Evolutionary conservation across 495 filamentous ascomycete species (phyloP), one percentile per base, ranked within the genome.

Genomic region (Talaromyces ruber): DNA sequence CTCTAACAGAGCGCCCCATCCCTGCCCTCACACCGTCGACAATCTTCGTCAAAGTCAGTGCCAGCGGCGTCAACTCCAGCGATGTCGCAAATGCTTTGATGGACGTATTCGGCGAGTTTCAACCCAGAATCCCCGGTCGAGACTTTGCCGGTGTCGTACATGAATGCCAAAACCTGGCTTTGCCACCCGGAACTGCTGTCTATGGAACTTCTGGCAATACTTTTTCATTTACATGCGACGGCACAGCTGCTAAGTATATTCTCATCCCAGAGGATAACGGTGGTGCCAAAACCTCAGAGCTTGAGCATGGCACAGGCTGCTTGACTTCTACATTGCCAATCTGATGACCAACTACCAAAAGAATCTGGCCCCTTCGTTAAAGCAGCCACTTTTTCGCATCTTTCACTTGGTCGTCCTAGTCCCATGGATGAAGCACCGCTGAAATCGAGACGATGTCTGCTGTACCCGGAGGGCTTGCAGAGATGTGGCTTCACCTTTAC

Each of bases 351-450:
- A 59, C 56, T 26, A 59, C 56, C 56, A 59, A 59, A n/a, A 11
- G 16, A 7, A 25, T 30, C 21, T 57, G 54, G 54, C n/a, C 25
- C 54, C 18, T 43, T 37, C 11, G 56, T 39, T 12, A 59, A 43
- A 6, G 22, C 29, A 25, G 11, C 29, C 32, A 39, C 29, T 37
- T 39, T 59, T 64, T 63, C 2, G 43, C 65, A 16, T 59, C 63
- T 24, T 61, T 45, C 2, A 69, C 59, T 60, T 78, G 75, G 2
- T 63, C 65, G 3, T 68, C 65, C 63, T 65, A 70, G 24, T 64
- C 64, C 66, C 72, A 78, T 7, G 71, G 62, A 64, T 78, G 75
- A n/a, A 78, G 60, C 24, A 78, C 64, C 4, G 62, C 54, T 1
- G 64, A 60, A 21, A 65, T 59, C 25, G 65, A 53, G 12, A 75